These are phyloP conservation scores for Dioscorea dumetorum DNA, from an alignment of 106 monocot species.

Conservation along the genomic window DNA sequence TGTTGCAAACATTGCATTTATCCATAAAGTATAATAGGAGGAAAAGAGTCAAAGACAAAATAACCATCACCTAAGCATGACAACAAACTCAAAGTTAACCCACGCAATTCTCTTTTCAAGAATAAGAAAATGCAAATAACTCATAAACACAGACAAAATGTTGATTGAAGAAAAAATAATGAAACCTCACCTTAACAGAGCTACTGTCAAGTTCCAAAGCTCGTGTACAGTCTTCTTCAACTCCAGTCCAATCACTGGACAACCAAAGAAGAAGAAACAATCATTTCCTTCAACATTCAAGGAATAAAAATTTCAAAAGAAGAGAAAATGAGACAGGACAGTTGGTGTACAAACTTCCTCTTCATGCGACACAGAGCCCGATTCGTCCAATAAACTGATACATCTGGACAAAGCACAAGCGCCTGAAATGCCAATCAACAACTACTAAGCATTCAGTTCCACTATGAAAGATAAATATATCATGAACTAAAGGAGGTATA, in stretches of 20 bases:
- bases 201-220: slow-evolving; percentile 46
- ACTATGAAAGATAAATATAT: background rate
- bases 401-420: slow-evolving; percentile 2
- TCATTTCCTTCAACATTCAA: background rate
- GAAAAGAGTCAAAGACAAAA: too few relatives aligned
- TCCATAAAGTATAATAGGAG: too few relatives aligned
- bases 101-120: too few relatives aligned
- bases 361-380: slow-evolving; percentile 1
- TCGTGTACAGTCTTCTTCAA: slow-evolving; percentile 51
- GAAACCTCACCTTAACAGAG: slow-evolving; percentile 45
- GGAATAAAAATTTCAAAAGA: background rate
- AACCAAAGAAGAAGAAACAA: slow-evolving; percentile 7
- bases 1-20: too few relatives aligned
- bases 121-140: too few relatives aligned
- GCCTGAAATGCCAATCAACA: background rate
- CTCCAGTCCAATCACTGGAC: slow-evolving; percentile 42
- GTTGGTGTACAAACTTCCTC: background rate
- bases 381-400: slow-evolving; percentile 7
- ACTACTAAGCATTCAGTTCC: background rate
- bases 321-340: background rate
- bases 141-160: too few relatives aligned
- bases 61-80: too few relatives aligned
- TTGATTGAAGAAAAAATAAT: background rate
- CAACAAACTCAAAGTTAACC: too few relatives aligned
- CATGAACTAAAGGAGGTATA: too few relatives aligned